phyloP scores from a whole-genome alignment of 176 grass and related monocot genomes.

The Carex littledalei region DNA sequence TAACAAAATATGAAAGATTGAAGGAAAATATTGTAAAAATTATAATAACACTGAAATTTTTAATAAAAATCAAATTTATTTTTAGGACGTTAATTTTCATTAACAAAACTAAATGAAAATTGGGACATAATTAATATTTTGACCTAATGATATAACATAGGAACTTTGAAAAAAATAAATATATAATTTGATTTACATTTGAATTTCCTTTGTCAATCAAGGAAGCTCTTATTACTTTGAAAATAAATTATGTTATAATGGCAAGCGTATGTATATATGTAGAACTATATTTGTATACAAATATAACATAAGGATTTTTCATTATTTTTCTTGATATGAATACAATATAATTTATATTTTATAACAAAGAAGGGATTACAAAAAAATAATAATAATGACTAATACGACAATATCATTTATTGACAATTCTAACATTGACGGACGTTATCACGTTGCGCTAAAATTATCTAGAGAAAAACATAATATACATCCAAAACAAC shows the following conservation, averaged over 20 bases:
- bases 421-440: neutral
- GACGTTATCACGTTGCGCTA: neutral
- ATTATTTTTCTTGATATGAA: neutral
- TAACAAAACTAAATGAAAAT: neutral
- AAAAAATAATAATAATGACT: neutral
- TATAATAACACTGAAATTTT: neutral
- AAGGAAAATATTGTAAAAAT: neutral
- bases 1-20: neutral
- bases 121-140: neutral
- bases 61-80: neutral
- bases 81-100: neutral
- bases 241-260: neutral
- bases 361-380: neutral
- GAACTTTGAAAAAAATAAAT: neutral
- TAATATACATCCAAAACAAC: neutral
- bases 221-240: neutral
- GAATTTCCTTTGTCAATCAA: neutral
- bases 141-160: neutral
- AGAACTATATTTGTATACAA: neutral
- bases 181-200: neutral
- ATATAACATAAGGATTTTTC: neutral
- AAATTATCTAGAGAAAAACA: neutral
- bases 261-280: neutral
- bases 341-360: neutral
- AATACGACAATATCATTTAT: neutral